Base-by-base conservation (phyloP, 352 stramenopile genomes). In the Globisporangium okanoganense region DNA sequence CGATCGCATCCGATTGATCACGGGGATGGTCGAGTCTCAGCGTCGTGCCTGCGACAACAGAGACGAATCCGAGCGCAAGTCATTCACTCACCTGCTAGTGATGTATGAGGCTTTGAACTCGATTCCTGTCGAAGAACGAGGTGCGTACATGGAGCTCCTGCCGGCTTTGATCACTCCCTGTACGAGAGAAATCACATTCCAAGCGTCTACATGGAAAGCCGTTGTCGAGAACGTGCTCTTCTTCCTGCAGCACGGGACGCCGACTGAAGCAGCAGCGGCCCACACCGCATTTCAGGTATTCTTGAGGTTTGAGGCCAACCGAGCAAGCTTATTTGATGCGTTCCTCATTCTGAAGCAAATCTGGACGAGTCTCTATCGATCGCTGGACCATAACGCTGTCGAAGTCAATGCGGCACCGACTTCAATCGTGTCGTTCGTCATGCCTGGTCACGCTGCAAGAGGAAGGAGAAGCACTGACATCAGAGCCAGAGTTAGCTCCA, bases 191-290 rank as follows among this genome's bases (percentile, higher is more conserved):
- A 51, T 24, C 25, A 41, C 14, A 7, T 31, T 49, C 10, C 24
- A 36, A 12, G 40, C 35, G 5, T 53, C 18, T 5, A 53, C 33
- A 8, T 56, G 59, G 59, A 65, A 50, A 33, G 40, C 12, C 27
- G 48, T 65, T 7, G 33, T 60, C 18, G 59, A 58, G 31, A 59
- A 49, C 18, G 41, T 33, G 29, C 24, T 65, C 31, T 65, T 59
- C 41, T 65, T 65, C 12, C 31, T 65, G 8, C 29, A 65, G 41
- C 38, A 56, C 20, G 59, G 51, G 3, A 38, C 31, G 5, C 14
- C 5, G 10, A 9, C 20, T 0, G 59, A 65, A 38, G 25, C 27
- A 27, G 18, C 50, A 1, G 59, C 50, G 5, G 59, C 59, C 0
- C 59, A 65, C 13, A 24, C 59, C 24, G 59, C 59, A 7, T 48